Percentiles rank a stretch among this genome's conserved stretches.
These are phyloP conservation scores for Aphanomyces invadans DNA, from an alignment of 352 stramenopile species.

Conservation along the genomic window DNA sequence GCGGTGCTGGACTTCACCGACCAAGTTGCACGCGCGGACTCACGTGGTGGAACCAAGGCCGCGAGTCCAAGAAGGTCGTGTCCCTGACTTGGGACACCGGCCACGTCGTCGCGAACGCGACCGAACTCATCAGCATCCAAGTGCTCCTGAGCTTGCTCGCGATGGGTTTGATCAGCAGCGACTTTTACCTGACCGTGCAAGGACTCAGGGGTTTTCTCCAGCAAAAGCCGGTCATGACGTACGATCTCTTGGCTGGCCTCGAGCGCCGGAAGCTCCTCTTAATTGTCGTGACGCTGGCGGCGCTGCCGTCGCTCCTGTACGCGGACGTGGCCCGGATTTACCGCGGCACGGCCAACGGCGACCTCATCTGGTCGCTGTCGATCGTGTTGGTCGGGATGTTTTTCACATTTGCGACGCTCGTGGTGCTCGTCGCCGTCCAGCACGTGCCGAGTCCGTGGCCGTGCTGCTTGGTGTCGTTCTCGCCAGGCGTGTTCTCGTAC, in stretches of 20 bases:
- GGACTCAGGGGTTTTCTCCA: not conserved
- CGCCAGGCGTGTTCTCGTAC: slow-evolving; percentile 1
- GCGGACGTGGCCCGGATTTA: slow-evolving; percentile 17
- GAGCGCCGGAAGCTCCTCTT: slow-evolving; percentile 16
- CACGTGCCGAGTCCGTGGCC: slow-evolving; percentile 2
- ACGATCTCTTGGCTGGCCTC: slow-evolving; percentile 1
- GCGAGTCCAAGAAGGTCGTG: not conserved
- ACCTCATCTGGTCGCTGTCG: slow-evolving; percentile 13
- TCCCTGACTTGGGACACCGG: not conserved
- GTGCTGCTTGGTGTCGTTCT: not conserved
- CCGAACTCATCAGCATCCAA: slow-evolving; percentile 7
- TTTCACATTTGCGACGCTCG: slow-evolving; percentile 1
- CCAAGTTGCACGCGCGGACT: not conserved
- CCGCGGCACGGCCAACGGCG: slow-evolving; percentile 13
- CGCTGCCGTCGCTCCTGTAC: slow-evolving; percentile 3
- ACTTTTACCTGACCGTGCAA: slow-evolving; percentile 3
- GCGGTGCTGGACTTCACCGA: not conserved
- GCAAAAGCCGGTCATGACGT: slow-evolving; percentile 6
- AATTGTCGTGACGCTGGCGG: not conserved
- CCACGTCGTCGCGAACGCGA: slow-evolving; percentile 15
- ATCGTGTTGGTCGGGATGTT: slow-evolving; percentile 2
- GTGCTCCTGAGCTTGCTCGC: not conserved
- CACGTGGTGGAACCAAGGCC: not conserved
- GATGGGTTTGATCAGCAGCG: not conserved
- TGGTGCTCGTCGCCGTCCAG: not conserved